Base-by-base conservation (phyloP, 345 rosid genomes). In the Pistacia vera region DNA sequence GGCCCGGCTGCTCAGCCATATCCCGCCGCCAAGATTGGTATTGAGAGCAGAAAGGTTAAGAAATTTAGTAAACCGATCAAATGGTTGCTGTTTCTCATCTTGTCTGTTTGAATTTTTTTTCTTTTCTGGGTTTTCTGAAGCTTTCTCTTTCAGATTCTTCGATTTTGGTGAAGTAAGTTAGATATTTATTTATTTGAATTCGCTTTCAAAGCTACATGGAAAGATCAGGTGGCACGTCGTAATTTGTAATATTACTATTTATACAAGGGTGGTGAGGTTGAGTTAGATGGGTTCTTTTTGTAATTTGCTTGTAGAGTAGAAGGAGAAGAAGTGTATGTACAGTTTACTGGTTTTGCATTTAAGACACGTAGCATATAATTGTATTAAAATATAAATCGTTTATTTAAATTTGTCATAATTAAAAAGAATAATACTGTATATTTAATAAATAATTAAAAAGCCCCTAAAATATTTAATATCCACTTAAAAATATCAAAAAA, bases 1-100 rank as follows among this genome's bases (percentile, higher is more conserved):
- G 83, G 99, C 98, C 73, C 91, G 78, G 84, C 81, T 90, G 91
- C 97, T 89, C 3, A 96, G 89, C 99, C 99, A 96, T 85, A 96
- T 96, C 13, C 99, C 99, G 22, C 95, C 97, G n/a, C 97, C 54
- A 91, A 78, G 86, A 96, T 94, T 0, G 97, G 97, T 70, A 96
- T 83, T 1, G 99, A 91, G 18, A 96, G 85, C 18, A 96, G 84
- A 88, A 96, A 92, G 41, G 98, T 93, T 16, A 91, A 4, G 94
- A 96, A 96, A 89, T 93, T 93, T 2, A 96, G 78, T 8, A 92
- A 38, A 2, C 98, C 99, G 62, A 91, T 90, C 68, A 92, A 82
- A 85, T 97, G 89, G 81, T 91, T 92, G 87, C 85, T 94, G 10
- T 71, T 38, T 80, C 99, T 91, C 98, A 97, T 93, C 66, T 63